Conservation (phyloP, 2,329 filamentous ascomycete genomes). For the Atkinsonella texensis region DNA sequence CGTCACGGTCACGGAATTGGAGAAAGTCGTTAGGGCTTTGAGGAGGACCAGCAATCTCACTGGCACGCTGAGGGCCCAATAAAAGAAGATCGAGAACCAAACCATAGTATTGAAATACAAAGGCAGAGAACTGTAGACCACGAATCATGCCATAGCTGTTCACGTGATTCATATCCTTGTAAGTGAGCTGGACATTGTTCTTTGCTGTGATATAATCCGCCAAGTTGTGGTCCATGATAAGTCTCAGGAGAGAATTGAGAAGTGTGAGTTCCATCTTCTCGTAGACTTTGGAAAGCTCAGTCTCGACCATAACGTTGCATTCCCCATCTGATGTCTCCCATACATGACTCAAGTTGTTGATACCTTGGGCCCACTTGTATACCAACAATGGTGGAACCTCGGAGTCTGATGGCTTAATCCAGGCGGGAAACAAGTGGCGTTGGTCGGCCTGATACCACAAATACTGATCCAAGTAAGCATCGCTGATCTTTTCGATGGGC, state of each 20-base stretch:
- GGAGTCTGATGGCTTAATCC: conserved; percentile 98
- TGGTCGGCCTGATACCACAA: conserved; percentile 99
- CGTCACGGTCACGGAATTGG: conserved; percentile 87
- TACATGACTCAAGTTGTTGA: conserved; percentile 93
- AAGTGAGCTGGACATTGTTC: conserved; percentile 98
- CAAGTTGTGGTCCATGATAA: conserved; percentile 99
- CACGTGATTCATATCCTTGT: conserved; percentile 99
- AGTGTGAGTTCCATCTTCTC: conserved; percentile 98
- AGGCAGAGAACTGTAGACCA: conserved; percentile 93
- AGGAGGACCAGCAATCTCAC: conserved; percentile 89
- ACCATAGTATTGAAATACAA: conserved; percentile 98
- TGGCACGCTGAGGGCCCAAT: conserved; percentile 88
- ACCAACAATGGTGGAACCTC: conserved; percentile 89
- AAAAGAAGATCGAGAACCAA: conserved; percentile 87
- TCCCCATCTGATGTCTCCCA: conserved; percentile 92
- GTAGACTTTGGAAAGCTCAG: conserved; percentile 96
- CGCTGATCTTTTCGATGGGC: conserved; percentile 98
- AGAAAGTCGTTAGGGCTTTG: conserved; percentile 94
- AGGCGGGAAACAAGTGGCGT: conserved; percentile 89
- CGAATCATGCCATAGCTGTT: conserved; percentile 99
- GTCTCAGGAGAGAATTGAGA: conserved; percentile 77
- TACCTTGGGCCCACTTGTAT: conserved; percentile 99
- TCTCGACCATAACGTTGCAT: conserved; percentile 98
- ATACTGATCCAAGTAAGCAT: conserved; percentile 96
- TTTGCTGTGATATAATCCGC: conserved; percentile 98